phyloP scores from a whole-genome alignment of 129 eudicot genomes.

The Apium graveolens region DNA sequence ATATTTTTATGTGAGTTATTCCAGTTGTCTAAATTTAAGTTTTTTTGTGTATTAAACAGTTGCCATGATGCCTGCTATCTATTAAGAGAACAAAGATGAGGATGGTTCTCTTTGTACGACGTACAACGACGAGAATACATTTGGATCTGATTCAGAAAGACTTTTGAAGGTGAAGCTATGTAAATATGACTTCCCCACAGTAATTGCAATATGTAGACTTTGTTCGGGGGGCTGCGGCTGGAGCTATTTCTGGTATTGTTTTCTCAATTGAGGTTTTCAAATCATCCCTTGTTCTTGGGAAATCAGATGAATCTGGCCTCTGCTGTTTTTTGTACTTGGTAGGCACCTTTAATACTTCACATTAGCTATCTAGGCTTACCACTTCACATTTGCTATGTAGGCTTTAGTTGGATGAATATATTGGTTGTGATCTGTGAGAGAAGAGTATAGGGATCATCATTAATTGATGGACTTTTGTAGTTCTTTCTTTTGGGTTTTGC shows the following conservation, averaged over 20 bases:
- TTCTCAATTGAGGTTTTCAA: slow-evolving; percentile 96
- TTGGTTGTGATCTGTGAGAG: not conserved
- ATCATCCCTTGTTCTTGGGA: slow-evolving; percentile 81
- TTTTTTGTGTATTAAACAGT: not conserved
- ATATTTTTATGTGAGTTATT: not conserved
- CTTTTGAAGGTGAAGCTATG: slow-evolving; percentile 16
- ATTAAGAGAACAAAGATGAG: slow-evolving; percentile 4
- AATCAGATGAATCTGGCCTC: slow-evolving; percentile 88
- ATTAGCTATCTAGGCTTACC: not conserved
- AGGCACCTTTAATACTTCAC: slow-evolving; percentile 18
- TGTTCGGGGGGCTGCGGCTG: slow-evolving; percentile 94
- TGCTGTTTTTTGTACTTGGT: slow-evolving; percentile 92
- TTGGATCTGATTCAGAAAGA: slow-evolving; percentile 28
- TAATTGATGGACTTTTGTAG: not conserved
- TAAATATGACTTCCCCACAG: slow-evolving; percentile 31
- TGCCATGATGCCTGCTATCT: slow-evolving; percentile 3
- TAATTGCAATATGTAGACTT: slow-evolving; percentile 40
- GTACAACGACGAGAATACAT: slow-evolving; percentile 5
- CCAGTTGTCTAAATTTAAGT: no score
- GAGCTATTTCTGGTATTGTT: slow-evolving; percentile 98
- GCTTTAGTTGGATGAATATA: not conserved
- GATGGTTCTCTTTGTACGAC: slow-evolving; percentile 1
- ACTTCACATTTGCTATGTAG: not conserved
- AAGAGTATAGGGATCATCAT: not conserved
- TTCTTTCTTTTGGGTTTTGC: not conserved